Conservation (phyloP, 2,329 filamentous ascomycete species). For the Periconia sp. region DNA sequence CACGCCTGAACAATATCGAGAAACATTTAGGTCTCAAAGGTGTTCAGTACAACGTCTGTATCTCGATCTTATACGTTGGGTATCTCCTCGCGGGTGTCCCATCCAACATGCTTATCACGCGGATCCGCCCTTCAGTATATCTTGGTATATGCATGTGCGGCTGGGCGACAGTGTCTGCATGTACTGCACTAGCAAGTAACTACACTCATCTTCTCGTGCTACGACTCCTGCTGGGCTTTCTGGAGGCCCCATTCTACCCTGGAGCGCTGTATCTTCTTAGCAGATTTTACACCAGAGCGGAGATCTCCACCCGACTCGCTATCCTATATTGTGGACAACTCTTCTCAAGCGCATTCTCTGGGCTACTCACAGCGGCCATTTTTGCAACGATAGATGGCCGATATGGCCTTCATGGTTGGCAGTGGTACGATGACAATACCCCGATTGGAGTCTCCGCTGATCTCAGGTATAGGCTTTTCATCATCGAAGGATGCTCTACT, state of each 20-base stretch:
- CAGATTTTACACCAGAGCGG: slow-evolving; percentile 68
- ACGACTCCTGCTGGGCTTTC: slow-evolving; percentile 39
- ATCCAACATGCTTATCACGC: slow-evolving; percentile 51
- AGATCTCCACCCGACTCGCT: slow-evolving; percentile 45
- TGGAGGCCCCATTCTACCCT: slow-evolving; percentile 58
- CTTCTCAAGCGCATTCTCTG: slow-evolving; percentile 50
- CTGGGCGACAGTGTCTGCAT: slow-evolving; percentile 45
- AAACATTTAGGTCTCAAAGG: slow-evolving; percentile 51
- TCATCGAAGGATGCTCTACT: too few relatives aligned
- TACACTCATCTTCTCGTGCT: slow-evolving; percentile 40
- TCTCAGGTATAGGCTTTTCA: too few relatives aligned
- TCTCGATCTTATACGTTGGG: slow-evolving; percentile 62
- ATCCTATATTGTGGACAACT: slow-evolving; percentile 49
- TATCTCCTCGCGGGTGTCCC: slow-evolving; percentile 45
- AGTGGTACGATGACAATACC: too few relatives aligned
- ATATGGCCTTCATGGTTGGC: slow-evolving; percentile 44
- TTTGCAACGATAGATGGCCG: slow-evolving; percentile 39
- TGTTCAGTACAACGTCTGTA: slow-evolving; percentile 46
- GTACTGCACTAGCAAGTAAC: slow-evolving; percentile 39
- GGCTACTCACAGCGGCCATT: slow-evolving; percentile 51
- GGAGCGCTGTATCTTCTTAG: slow-evolving; percentile 67
- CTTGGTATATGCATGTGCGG: slow-evolving; percentile 42
- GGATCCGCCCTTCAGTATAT: slow-evolving; percentile 39
- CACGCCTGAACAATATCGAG: slow-evolving; percentile 67
- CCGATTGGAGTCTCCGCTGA: too few relatives aligned